phyloP scores from a whole-genome alignment of 805 yeast genomes.

The Metschnikowia anglica region DNA sequence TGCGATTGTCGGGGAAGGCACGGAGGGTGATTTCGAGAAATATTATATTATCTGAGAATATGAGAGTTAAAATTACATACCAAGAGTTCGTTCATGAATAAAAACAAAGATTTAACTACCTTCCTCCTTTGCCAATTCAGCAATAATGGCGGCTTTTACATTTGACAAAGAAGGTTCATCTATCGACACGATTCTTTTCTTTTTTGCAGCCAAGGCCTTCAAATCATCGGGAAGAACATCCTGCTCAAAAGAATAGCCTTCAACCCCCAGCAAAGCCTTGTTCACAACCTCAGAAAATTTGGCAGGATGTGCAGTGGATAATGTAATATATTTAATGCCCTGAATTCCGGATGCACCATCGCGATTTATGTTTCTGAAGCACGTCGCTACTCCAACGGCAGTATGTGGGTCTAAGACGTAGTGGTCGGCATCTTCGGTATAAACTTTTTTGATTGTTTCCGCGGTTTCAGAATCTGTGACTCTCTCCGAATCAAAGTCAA shows the following conservation, averaged over 20 bases:
- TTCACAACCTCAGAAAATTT: slow-evolving; percentile 96
- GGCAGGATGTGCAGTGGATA: slow-evolving; percentile 99
- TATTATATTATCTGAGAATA: too few relatives aligned
- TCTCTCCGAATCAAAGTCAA: slow-evolving; percentile 73
- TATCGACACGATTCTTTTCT: slow-evolving; percentile 70
- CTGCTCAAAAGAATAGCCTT: slow-evolving; percentile 79
- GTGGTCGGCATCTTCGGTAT: slow-evolving; percentile 55
- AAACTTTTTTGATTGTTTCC: slow-evolving; percentile 71
- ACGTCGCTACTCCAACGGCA: slow-evolving; percentile 87
- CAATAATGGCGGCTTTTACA: slow-evolving; percentile 73
- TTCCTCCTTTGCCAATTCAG: slow-evolving; percentile 49
- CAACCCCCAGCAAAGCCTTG: slow-evolving; percentile 61
- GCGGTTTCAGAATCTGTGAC: slow-evolving; percentile 77
- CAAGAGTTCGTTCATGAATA: too few relatives aligned
- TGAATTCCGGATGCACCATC: slow-evolving; percentile 41
- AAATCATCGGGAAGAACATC: slow-evolving; percentile 90
- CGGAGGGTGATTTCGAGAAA: too few relatives aligned
- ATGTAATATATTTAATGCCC: slow-evolving; percentile 58
- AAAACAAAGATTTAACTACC: neutral
- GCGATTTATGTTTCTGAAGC: slow-evolving; percentile 57
- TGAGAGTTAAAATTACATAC: too few relatives aligned
- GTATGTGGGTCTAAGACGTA: slow-evolving; percentile 96
- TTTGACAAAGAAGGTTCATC: slow-evolving; percentile 71
- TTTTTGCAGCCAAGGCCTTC: slow-evolving; percentile 64
- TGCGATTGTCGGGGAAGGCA: too few relatives aligned